Conservation (phyloP, 2,329 filamentous ascomycete genomes). For the Xylariaceae sp. region DNA sequence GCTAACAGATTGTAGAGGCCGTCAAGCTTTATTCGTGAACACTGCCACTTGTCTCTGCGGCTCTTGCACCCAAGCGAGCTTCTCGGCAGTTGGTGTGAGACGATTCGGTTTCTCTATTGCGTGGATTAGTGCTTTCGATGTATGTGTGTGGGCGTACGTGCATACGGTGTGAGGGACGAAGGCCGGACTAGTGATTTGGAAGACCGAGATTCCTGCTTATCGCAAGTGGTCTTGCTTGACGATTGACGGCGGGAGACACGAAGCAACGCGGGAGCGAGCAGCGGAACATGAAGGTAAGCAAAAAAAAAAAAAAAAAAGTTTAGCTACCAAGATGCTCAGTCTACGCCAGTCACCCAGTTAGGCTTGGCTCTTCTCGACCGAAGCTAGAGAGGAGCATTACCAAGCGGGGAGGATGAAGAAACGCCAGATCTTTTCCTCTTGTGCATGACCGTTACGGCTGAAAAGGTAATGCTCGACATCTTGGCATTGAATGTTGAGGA, state of each 20-base stretch:
- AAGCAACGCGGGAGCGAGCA: background rate
- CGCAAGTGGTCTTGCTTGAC: background rate
- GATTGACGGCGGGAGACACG: constrained; percentile 6
- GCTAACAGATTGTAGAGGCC: constrained; percentile 23
- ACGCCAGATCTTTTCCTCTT: constrained; percentile 31
- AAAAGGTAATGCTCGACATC: constrained; percentile 41
- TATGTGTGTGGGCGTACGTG: constrained; percentile 6
- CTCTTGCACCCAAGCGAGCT: constrained; percentile 26
- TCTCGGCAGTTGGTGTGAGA: constrained; percentile 32
- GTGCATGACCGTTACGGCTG: constrained; percentile 36
- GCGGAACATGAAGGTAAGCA: background rate
- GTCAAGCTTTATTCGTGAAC: constrained; percentile 29
- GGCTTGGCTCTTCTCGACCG: constrained; percentile 27
- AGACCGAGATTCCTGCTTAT: constrained; percentile 7
- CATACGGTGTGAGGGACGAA: constrained; percentile 4
- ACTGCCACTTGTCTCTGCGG: constrained; percentile 28
- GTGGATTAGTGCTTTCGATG: too few relatives aligned
- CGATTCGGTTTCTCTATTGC: constrained; percentile 1
- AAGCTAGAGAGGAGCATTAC: constrained; percentile 21
- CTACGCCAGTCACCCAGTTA: constrained; percentile 11
- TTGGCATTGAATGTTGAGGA: constrained; percentile 32
- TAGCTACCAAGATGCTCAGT: constrained; percentile 6
- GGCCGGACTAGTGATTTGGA: background rate
- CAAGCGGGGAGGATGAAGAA: constrained; percentile 36
- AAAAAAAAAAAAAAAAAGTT: background rate